These are phyloP conservation scores for Candida tunisiensis DNA, from an alignment of 1,139 yeast genomes.

Conservation along the genomic window DNA sequence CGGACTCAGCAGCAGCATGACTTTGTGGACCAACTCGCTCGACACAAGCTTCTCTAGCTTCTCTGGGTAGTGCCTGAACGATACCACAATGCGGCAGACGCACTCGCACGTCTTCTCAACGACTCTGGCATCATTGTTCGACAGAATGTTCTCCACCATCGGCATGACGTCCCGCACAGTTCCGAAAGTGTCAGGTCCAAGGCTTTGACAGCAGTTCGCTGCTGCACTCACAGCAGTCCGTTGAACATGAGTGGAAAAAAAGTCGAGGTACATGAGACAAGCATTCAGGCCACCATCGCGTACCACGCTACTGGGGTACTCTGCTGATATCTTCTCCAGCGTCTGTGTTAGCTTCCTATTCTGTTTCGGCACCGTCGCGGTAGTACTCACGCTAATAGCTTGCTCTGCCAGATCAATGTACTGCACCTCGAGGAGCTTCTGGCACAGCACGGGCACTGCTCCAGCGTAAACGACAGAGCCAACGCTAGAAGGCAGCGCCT, in stretches of 20 bases:
- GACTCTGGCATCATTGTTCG: slow-evolving; percentile 45
- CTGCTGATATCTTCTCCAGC: slow-evolving; percentile 20
- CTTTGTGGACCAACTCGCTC: slow-evolving; percentile 9
- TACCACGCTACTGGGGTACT: slow-evolving; percentile 19
- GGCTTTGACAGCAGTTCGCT: slow-evolving; percentile 51
- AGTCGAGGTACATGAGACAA: slow-evolving; percentile 64
- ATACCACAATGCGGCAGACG: slow-evolving; percentile 41
- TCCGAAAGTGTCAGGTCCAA: slow-evolving; percentile 26
- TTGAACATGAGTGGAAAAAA: slow-evolving; percentile 81
- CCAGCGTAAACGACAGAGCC: slow-evolving; percentile 49
- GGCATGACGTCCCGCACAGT: slow-evolving; percentile 43
- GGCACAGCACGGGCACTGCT: slow-evolving; percentile 49
- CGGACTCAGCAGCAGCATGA: slow-evolving; percentile 10
- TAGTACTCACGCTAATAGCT: slow-evolving; percentile 45
- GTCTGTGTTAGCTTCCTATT: slow-evolving; percentile 7
- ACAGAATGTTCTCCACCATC: slow-evolving; percentile 42
- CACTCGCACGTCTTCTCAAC: slow-evolving; percentile 56
- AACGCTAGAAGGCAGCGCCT: slow-evolving; percentile 53
- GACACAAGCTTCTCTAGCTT: slow-evolving; percentile 29
- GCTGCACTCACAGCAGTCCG: slow-evolving; percentile 65
- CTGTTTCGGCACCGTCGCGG: neutral
- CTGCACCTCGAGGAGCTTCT: slow-evolving; percentile 54
- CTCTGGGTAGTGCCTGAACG: slow-evolving; percentile 30
- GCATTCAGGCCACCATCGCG: slow-evolving; percentile 45
- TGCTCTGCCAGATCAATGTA: slow-evolving; percentile 91